Percentiles rank a stretch among this genome's conserved stretches.
Evolutionary conservation across 345 rosid genomes (phyloP).

Genomic region (Pelargonium nanum): DNA sequence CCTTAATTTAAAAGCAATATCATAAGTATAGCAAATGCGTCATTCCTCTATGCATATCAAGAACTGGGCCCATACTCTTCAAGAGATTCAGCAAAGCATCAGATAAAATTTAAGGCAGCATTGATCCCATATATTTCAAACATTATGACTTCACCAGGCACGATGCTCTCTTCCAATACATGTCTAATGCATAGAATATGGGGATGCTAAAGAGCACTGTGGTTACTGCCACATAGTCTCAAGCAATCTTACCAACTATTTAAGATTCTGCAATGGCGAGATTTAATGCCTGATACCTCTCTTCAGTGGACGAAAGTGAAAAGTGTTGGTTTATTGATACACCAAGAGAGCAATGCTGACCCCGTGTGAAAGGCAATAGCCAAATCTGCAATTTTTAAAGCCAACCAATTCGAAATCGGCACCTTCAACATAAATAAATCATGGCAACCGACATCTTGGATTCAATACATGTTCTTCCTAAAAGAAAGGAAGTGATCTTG

Average conservation of each 20-base stretch:
- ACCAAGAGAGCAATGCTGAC: slow-evolving; percentile 95
- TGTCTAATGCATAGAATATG: slow-evolving; percentile 28
- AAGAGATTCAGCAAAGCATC: slow-evolving; percentile 20
- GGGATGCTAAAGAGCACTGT: slow-evolving; percentile 24
- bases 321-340: slow-evolving; percentile 77
- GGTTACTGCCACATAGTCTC: slow-evolving; percentile 47
- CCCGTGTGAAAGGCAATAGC: slow-evolving; percentile 70
- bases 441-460: slow-evolving; percentile 77
- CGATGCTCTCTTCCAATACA: slow-evolving; percentile 20
- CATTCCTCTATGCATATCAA: slow-evolving; percentile 11
- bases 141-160: slow-evolving; percentile 23
- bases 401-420: slow-evolving; percentile 93
- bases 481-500: slow-evolving; percentile 31
- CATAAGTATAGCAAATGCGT: background rate
- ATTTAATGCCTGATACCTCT: slow-evolving; percentile 81
- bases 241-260: slow-evolving; percentile 95
- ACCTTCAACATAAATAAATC: slow-evolving; percentile 66
- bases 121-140: slow-evolving; percentile 18
- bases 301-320: slow-evolving; percentile 64
- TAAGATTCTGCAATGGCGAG: slow-evolving; percentile 65
- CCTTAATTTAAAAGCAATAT: background rate
- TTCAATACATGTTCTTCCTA: slow-evolving; percentile 48
- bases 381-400: slow-evolving; percentile 97
- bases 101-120: slow-evolving; percentile 7
- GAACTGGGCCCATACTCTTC: slow-evolving; percentile 15